Evolutionary conservation across 1,139 yeast genomes (phyloP).

Genomic region (Blastobotrys ciferrii): DNA sequence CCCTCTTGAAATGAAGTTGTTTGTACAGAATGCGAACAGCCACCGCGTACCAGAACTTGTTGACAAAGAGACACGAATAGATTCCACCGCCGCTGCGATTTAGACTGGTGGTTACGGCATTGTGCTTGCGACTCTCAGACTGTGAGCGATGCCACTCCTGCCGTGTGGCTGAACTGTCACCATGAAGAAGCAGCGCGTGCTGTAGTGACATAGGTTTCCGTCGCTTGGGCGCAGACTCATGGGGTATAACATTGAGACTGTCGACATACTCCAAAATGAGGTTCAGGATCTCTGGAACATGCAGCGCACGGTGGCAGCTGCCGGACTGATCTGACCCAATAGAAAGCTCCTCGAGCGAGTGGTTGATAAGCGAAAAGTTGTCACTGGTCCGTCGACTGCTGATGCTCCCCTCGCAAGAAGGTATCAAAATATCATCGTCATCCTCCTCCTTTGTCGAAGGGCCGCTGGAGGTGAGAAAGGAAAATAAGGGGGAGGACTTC

Average conservation of each 20-base stretch:
- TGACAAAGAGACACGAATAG: constrained; percentile 64
- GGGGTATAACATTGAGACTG: constrained; percentile 49
- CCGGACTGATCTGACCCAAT: background rate
- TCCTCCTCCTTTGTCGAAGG: background rate
- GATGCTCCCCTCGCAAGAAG: background rate
- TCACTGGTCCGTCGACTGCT: background rate
- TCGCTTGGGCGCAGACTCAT: constrained; percentile 56
- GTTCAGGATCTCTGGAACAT: constrained; percentile 72
- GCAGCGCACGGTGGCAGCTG: constrained; percentile 51
- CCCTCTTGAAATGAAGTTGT: constrained; percentile 54
- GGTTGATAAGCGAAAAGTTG: background rate
- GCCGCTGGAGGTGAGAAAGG: background rate
- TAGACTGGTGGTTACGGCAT: background rate
- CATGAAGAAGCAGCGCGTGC: constrained; percentile 59
- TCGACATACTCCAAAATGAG: constrained; percentile 62
- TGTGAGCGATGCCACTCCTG: constrained; percentile 47
- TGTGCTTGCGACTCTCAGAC: constrained; percentile 17
- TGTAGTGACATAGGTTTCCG: constrained; percentile 65
- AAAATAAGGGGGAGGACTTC: background rate
- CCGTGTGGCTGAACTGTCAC: constrained; percentile 51
- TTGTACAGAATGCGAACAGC: constrained; percentile 55
- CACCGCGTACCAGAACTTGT: constrained; percentile 59
- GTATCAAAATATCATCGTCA: background rate
- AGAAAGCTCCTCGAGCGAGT: constrained; percentile 1
- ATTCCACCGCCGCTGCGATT: constrained; percentile 37